Evolutionary conservation across 306 rosid genomes (phyloP).

Genomic region (Datisca glomerata): DNA sequence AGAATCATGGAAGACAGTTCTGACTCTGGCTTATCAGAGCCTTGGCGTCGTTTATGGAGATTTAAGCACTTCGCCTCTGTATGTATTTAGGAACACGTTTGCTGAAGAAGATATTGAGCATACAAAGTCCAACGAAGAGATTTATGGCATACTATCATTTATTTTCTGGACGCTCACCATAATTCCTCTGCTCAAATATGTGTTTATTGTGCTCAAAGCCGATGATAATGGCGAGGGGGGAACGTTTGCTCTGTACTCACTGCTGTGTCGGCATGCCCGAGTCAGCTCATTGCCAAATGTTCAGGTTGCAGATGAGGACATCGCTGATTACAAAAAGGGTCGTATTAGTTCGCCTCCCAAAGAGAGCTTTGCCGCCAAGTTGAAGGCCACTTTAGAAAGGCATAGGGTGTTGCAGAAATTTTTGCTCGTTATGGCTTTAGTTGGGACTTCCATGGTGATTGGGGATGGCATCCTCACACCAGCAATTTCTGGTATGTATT

Average conservation of each 20-base stretch:
- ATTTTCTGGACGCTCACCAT: constrained; percentile 88
- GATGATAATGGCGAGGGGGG: constrained; percentile 99
- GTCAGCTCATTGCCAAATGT: constrained; percentile 61
- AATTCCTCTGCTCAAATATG: constrained; percentile 72
- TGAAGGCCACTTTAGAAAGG: constrained; percentile 57
- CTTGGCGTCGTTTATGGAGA: constrained; percentile 96
- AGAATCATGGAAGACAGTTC: constrained; percentile 70
- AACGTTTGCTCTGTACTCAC: constrained; percentile 83
- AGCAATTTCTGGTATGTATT: constrained; percentile 63
- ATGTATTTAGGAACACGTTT: constrained; percentile 74
- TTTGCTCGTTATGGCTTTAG: constrained; percentile 77
- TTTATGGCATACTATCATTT: constrained; percentile 77
- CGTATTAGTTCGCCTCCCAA: constrained; percentile 9
- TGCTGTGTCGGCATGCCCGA: constrained; percentile 76
- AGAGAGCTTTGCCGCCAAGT: constrained; percentile 26
- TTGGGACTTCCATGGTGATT: constrained; percentile 95
- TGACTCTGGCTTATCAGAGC: constrained; percentile 85
- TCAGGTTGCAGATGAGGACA: constrained; percentile 65
- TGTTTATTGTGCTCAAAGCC: constrained; percentile 75
- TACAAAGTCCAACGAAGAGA: constrained; percentile 54
- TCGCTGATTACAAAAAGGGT: constrained; percentile 49
- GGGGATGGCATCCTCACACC: constrained; percentile 97
- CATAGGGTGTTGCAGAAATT: constrained; percentile 51
- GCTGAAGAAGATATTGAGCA: constrained; percentile 56
- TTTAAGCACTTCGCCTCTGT: constrained; percentile 85